These are phyloP conservation scores for Alternaria tenuissima DNA, from an alignment of 2,329 filamentous ascomycete species.

Conservation along the genomic window DNA sequence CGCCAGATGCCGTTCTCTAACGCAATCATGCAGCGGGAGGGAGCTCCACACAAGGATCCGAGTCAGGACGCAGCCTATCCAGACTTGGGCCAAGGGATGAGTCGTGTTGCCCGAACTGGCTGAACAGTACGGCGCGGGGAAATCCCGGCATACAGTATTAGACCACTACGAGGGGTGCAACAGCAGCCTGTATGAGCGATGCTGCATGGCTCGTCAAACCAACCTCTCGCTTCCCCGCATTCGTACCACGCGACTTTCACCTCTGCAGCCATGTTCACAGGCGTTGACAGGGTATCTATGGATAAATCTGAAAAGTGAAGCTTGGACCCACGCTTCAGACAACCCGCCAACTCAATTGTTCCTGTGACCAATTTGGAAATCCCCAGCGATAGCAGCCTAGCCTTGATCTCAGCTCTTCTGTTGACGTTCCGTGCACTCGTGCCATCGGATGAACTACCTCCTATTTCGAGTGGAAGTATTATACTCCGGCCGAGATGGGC, in stretches of 20 bases:
- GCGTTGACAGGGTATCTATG: conserved; percentile 15
- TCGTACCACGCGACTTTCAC: conserved; percentile 5
- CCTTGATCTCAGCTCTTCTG: conserved; percentile 7
- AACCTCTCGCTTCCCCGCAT: conserved; percentile 17
- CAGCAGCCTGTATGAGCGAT: conserved; percentile 5
- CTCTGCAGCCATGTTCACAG: background rate
- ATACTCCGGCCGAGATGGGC: background rate
- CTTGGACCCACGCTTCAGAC: conserved; percentile 9
- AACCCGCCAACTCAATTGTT: conserved; percentile 2
- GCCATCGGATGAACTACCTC: background rate
- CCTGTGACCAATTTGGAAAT: background rate
- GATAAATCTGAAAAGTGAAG: conserved; percentile 14
- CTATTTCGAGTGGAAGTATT: background rate
- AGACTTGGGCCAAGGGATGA: conserved; percentile 10
- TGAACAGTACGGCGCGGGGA: background rate
- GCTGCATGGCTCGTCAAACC: conserved; percentile 1
- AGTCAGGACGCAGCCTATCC: conserved; percentile 25
- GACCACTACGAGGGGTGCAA: background rate
- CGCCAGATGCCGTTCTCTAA: conserved; percentile 16
- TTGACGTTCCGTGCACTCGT: background rate
- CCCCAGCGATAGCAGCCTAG: background rate
- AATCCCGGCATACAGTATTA: background rate
- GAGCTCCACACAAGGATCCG: conserved; percentile 19
- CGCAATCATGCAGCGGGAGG: conserved; percentile 16
- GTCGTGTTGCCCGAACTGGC: conserved; percentile 2